Evolutionary conservation across 140 eudicot genomes (phyloP).

Genomic region (Flaveria floridana): DNA sequence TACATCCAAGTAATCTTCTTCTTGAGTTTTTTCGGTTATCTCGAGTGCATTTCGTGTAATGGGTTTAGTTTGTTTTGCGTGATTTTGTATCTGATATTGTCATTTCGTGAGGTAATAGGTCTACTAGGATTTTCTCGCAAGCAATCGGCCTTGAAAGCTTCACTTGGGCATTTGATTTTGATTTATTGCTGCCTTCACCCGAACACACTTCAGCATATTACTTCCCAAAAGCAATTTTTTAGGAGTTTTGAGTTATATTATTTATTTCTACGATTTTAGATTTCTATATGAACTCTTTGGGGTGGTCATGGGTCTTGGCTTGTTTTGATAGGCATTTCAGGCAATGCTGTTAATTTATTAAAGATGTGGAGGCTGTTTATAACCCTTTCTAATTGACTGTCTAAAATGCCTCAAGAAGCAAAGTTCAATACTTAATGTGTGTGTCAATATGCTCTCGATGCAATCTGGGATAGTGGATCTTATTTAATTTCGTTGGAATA

Average conservation of each 20-base stretch:
- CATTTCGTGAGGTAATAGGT: no score
- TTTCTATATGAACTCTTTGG: no score
- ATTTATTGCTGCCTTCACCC: background rate
- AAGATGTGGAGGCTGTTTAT: background rate
- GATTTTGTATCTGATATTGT: no score
- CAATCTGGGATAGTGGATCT: background rate
- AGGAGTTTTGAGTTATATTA: background rate
- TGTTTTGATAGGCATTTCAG: no score
- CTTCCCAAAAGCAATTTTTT: background rate
- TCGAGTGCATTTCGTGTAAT: constrained; percentile 10
- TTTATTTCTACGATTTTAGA: no score
- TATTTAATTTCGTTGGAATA: background rate
- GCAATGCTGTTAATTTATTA: background rate
- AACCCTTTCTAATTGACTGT: background rate
- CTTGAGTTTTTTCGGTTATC: background rate
- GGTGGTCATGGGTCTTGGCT: no score
- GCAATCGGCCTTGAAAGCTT: no score
- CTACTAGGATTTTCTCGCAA: no score
- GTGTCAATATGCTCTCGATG: background rate
- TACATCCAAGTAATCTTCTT: constrained; percentile 58
- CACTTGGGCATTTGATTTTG: background rate
- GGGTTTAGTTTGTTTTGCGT: constrained; percentile 23
- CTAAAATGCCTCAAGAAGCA: no score
- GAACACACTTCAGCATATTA: background rate
- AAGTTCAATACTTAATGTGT: background rate